A percentile compares a stretch with the other conserved stretches of the same genome.
Evolutionary conservation across 257 asterid genomes (phyloP).

Genomic region (Galeopsis tetrahit): DNA sequence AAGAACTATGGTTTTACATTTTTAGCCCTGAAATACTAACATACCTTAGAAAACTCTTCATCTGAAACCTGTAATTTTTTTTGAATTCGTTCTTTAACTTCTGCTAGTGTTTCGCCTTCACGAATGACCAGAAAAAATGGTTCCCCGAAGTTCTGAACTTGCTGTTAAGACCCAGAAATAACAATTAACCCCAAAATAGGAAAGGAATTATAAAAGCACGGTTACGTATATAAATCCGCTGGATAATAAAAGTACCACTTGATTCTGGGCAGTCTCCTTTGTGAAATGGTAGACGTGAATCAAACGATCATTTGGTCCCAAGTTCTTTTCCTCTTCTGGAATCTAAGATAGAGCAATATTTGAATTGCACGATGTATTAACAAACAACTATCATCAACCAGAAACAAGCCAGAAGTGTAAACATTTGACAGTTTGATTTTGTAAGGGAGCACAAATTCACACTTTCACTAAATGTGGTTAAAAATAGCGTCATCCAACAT

Average conservation of each 20-base stretch:
- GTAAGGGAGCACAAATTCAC: neutral
- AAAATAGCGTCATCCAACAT: constrained; percentile 6
- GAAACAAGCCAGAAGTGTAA: neutral
- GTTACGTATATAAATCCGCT: constrained; percentile 11
- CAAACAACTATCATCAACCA: constrained; percentile 24
- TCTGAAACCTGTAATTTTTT: constrained; percentile 60
- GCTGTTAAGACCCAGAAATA: constrained; percentile 36
- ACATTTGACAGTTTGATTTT: neutral
- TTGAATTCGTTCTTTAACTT: constrained; percentile 55
- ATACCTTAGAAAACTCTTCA: constrained; percentile 64
- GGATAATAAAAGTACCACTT: constrained; percentile 52
- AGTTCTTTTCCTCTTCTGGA: constrained; percentile 91
- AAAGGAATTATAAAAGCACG: neutral
- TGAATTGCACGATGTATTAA: constrained; percentile 22
- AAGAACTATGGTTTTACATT: neutral
- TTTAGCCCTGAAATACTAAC: constrained; percentile 8
- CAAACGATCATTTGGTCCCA: constrained; percentile 80
- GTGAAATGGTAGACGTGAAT: constrained; percentile 92
- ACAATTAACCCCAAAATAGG: neutral
- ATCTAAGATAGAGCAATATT: constrained; percentile 48
- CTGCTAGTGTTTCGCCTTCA: constrained; percentile 65
- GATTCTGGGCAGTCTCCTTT: constrained; percentile 82
- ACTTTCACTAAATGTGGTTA: constrained; percentile 11
- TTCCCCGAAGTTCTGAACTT: constrained; percentile 64
- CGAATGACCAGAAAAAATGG: constrained; percentile 64